These are phyloP conservation scores for Camelina hispida DNA, from an alignment of 345 rosid genomes.

Conservation along the genomic window DNA sequence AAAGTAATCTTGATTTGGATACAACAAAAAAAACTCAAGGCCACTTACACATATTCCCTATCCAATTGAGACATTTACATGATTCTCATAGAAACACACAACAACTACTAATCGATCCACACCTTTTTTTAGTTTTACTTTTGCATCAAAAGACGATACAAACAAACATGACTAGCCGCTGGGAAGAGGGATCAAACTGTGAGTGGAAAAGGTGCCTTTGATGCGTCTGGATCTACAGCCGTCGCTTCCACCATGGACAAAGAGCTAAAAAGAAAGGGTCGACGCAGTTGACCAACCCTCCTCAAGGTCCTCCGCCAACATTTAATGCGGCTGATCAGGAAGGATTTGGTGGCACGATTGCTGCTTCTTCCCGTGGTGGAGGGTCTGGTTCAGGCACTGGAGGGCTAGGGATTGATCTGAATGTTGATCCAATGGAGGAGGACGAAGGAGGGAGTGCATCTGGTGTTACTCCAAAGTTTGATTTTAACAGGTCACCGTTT, in stretches of 20 bases:
- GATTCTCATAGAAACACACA: too few species aligned
- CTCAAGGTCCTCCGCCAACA: neutral
- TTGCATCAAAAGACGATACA: too few species aligned
- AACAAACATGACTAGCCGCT: too few species aligned
- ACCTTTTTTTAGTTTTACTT: too few species aligned
- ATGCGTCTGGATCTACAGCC: neutral
- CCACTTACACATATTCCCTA: too few species aligned
- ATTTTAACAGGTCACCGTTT: slow-evolving; percentile 32
- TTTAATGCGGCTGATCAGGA: neutral
- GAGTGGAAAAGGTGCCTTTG: too few species aligned
- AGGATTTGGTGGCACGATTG: neutral
- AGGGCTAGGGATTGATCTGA: neutral
- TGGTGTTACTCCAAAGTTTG: neutral
- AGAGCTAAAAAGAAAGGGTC: slow-evolving; percentile 1
- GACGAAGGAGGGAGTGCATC: neutral
- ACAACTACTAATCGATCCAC: too few species aligned
- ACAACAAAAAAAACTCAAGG: too few species aligned
- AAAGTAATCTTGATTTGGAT: too few species aligned
- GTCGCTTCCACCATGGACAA: too few species aligned
- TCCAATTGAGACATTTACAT: too few species aligned
- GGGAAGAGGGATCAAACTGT: too few species aligned
- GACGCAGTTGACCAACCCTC: neutral
- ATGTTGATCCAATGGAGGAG: neutral
- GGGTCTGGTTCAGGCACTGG: neutral
- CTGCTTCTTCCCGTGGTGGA: neutral